Evolutionary conservation across 1,284 basidiomycete species (phyloP).

Genomic region (Chalciporus sp.): DNA sequence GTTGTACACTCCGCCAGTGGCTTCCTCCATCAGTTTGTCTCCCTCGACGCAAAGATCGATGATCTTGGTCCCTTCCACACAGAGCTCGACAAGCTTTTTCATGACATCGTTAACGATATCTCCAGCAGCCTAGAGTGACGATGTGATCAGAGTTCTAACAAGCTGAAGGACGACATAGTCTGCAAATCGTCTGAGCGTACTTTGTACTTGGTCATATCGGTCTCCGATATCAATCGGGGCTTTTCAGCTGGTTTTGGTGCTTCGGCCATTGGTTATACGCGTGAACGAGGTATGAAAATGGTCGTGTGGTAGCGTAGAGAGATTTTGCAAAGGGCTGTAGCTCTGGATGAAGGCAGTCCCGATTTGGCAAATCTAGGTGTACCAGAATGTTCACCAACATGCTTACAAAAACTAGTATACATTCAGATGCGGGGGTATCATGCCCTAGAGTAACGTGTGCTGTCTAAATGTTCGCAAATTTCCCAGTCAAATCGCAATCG

Average conservation of each 20-base stretch:
- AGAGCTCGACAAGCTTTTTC: constrained; percentile 80
- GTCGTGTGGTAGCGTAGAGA: constrained; percentile 10
- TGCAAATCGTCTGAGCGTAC: constrained; percentile 39
- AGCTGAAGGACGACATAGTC: neutral
- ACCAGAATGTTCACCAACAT: constrained; percentile 6
- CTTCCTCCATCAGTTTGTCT: constrained; percentile 89
- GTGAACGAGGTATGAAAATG: constrained; percentile 12
- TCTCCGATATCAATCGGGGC: constrained; percentile 58
- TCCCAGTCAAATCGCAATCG: neutral
- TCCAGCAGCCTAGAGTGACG: constrained; percentile 68
- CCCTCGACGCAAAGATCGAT: constrained; percentile 92
- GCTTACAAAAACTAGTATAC: constrained; percentile 29
- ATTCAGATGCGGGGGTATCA: constrained; percentile 27
- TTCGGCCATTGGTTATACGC: constrained; percentile 50
- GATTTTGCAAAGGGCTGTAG: constrained; percentile 5
- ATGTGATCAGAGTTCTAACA: constrained; percentile 10
- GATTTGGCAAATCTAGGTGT: constrained; percentile 27
- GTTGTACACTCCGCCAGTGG: constrained; percentile 87
- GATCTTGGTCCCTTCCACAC: constrained; percentile 83
- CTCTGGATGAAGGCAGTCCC: constrained; percentile 12
- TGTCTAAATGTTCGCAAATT: constrained; percentile 21
- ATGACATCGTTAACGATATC: constrained; percentile 88
- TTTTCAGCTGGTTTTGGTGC: constrained; percentile 46
- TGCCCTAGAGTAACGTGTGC: constrained; percentile 20
- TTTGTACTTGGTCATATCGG: constrained; percentile 85